Evolutionary conservation across 148 eudicot species (phyloP).

Genomic region (Talinum fruticosum): DNA sequence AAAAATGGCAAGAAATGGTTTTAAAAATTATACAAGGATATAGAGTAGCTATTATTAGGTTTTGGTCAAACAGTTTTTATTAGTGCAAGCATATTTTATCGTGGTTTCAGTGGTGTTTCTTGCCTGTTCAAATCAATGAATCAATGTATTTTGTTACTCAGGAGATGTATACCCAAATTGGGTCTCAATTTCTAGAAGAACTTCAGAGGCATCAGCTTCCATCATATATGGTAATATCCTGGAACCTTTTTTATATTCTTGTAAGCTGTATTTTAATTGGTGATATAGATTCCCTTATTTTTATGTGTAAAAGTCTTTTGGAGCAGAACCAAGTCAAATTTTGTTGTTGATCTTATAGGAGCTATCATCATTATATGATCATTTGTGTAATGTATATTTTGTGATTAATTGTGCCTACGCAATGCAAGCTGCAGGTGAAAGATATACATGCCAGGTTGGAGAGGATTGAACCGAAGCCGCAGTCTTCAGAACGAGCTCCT

Average conservation of each 20-base stretch:
- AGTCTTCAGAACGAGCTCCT: slow-evolving; percentile 54
- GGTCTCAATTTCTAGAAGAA: slow-evolving; percentile 90
- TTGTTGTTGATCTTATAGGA: neutral
- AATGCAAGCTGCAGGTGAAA: slow-evolving; percentile 54
- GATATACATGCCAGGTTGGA: slow-evolving; percentile 87
- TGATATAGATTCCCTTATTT: neutral
- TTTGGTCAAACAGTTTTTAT: neutral
- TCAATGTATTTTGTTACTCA: slow-evolving; percentile 28
- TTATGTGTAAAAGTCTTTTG: neutral
- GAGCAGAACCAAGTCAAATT: neutral
- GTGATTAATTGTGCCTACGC: neutral
- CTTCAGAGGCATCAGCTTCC: slow-evolving; percentile 86
- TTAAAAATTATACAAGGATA: too few relatives aligned
- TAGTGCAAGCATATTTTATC: neutral
- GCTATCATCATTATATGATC: neutral
- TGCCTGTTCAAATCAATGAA: neutral
- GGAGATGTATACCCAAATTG: slow-evolving; percentile 96
- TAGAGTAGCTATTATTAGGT: neutral
- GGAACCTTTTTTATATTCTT: neutral
- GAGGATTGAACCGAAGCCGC: slow-evolving; percentile 79
- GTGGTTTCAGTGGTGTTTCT: neutral
- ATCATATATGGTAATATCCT: slow-evolving; percentile 54
- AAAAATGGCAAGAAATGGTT: neutral
- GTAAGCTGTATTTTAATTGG: neutral
- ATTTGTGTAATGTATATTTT: neutral